phyloP scores from a whole-genome alignment of 805 yeast species.

The Yarrowia bubula region DNA sequence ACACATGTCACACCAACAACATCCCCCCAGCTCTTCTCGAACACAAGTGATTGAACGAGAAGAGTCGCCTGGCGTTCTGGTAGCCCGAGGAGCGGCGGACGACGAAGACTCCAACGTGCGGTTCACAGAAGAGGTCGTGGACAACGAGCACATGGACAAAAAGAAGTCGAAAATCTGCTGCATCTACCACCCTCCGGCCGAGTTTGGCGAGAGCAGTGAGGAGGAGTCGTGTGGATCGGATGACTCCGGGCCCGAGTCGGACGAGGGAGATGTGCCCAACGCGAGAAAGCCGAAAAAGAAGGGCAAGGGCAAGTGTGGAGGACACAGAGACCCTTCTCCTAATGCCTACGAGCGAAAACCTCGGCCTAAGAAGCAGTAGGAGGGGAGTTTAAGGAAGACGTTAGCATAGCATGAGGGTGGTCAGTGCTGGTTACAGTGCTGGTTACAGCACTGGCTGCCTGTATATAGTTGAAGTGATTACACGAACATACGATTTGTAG shows the following conservation, averaged over 20 bases:
- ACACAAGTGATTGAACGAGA: conserved; percentile 10
- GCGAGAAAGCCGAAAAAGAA: conserved; percentile 29
- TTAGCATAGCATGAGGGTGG: too few relatives aligned
- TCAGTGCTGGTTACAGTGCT: too few relatives aligned
- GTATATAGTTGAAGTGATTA: too few relatives aligned
- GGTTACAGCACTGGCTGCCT: too few relatives aligned
- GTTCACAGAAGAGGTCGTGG: conserved; percentile 85
- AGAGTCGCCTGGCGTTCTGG: conserved; percentile 1
- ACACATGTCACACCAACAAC: conserved; percentile 6
- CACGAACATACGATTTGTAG: too few relatives aligned
- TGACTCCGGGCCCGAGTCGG: conserved; percentile 40
- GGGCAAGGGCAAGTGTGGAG: conserved; percentile 31
- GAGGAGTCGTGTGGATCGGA: conserved; percentile 39
- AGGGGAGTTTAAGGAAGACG: too few relatives aligned
- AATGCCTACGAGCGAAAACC: conserved; percentile 93
- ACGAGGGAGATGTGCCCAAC: conserved; percentile 29
- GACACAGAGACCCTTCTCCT: conserved; percentile 49
- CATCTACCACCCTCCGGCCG: conserved; percentile 47
- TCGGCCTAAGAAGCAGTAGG: conserved; percentile 27
- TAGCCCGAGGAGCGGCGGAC: background rate
- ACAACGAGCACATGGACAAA: conserved; percentile 83
- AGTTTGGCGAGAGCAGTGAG: conserved; percentile 42
- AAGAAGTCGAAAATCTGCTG: conserved; percentile 89
- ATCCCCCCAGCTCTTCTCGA: conserved; percentile 6
- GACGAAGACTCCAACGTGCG: conserved; percentile 46